phyloP scores from a whole-genome alignment of 352 stramenopile species.

The Pythium folliculosum region DNA sequence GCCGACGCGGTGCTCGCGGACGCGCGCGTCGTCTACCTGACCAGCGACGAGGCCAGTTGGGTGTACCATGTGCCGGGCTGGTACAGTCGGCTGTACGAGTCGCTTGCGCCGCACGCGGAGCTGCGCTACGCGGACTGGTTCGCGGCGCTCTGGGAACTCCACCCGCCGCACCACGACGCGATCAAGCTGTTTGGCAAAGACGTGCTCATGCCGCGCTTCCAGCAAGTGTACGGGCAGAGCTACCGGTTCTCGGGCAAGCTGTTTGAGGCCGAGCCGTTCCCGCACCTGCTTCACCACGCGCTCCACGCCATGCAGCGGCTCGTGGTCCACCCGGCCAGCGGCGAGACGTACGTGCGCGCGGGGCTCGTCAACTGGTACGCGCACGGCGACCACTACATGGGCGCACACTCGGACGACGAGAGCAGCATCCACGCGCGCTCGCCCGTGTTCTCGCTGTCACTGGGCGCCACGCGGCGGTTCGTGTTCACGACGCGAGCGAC shows the following conservation, averaged over 20 bases:
- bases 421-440: constrained; percentile 43
- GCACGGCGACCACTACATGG: constrained; percentile 79
- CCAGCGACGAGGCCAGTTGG: constrained; percentile 44
- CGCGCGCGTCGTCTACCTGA: constrained; percentile 29
- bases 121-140: constrained; percentile 26
- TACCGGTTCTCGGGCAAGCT: constrained; percentile 66
- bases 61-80: constrained; percentile 59
- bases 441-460: constrained; percentile 69
- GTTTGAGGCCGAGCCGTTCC: constrained; percentile 51
- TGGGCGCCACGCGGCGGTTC: constrained; percentile 70
- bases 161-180: constrained; percentile 57
- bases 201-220: constrained; percentile 63
- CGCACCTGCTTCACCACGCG: constrained; percentile 36
- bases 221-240: constrained; percentile 58
- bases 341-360: constrained; percentile 18
- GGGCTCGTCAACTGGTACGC: constrained; percentile 86
- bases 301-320: constrained; percentile 50
- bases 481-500: constrained; percentile 46
- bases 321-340: constrained; percentile 8
- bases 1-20: constrained; percentile 15
- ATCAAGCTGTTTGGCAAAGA: constrained; percentile 80
- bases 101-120: constrained; percentile 24
- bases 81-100: constrained; percentile 42
- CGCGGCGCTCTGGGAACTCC: constrained; percentile 52
- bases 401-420: constrained; percentile 75